Base-by-base conservation (phyloP, 768 basidiomycete genomes). In the Boletales sp. region DNA sequence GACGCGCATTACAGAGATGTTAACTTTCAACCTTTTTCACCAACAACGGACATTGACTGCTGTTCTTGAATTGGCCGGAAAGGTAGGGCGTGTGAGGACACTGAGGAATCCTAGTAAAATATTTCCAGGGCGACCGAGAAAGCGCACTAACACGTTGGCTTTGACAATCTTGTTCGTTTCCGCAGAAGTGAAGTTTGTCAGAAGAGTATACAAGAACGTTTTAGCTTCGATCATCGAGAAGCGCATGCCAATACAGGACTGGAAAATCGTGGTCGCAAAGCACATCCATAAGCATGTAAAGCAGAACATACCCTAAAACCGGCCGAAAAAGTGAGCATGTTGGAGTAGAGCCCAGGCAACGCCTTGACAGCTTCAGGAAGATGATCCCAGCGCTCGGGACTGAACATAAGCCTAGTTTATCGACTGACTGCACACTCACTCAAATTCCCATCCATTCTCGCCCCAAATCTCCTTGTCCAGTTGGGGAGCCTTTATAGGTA, bases 201-300 rank as follows among this genome's bases (percentile, higher is more conserved):
- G 56, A 18, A 92, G 73, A 43, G 83, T 75, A 58, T 81, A 89
- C 9, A 90, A 60, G 62, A 92, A 84, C 1, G 79, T 76, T 69
- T 92, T 92, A 56, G 90, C 83, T 70, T 93, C 89, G 47, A 91
- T 87, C 63, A 90, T 70, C 6, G 90, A 87, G 65, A 93, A 90
- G 19, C 84, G 81, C 71, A 87, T 75, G 3, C 90, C 90, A 43
- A 90, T 86, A 61, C 90, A 92, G 2, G 87, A 86, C 90, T 92
- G 45, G 51, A 49, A 35, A 17, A 29, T 24, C 8, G 14, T 5
- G 14, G 43, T 60, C 48, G 45, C 15, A 4, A 21, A n/a, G 29
- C 27, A 36, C 30, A 5, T 42, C 48, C 6, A 32, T 10, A 15
- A 18, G 31, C 17, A n/a, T 27, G 19, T 3, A 21, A 34, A 29